phyloP scores from a whole-genome alignment of 306 rosid genomes.

The Quercus alba region DNA sequence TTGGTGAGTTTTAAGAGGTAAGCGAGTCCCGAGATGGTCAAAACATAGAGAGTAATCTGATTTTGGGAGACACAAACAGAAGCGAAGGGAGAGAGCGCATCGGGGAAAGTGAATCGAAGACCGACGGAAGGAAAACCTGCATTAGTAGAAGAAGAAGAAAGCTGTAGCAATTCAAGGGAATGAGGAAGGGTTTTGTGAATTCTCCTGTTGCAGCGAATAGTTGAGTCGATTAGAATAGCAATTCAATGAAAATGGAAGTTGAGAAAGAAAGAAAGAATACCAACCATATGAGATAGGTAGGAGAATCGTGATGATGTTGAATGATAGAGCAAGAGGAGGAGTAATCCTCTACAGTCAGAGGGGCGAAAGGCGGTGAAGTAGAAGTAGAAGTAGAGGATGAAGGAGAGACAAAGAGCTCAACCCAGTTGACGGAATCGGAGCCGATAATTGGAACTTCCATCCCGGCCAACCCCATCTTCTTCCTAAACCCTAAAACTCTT shows the following conservation, averaged over 20 bases:
- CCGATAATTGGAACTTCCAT: slow-evolving; percentile 75
- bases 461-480: slow-evolving; percentile 59
- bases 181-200: slow-evolving; percentile 64
- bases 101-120: slow-evolving; percentile 65
- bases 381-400: slow-evolving; percentile 22
- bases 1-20: slow-evolving; percentile 53
- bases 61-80: slow-evolving; percentile 45
- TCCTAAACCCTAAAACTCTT: slow-evolving; percentile 34
- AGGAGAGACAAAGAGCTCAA: slow-evolving; percentile 54
- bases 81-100: slow-evolving; percentile 61
- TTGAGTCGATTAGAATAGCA: not conserved
- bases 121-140: slow-evolving; percentile 57
- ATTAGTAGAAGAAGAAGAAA: slow-evolving; percentile 46
- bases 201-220: slow-evolving; percentile 45
- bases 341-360: slow-evolving; percentile 39
- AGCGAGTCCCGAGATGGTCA: slow-evolving; percentile 69
- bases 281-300: slow-evolving; percentile 63
- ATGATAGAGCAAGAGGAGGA: slow-evolving; percentile 66
- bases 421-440: slow-evolving; percentile 65
- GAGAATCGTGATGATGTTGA: slow-evolving; percentile 45
- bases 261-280: not conserved
- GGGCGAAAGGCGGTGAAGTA: slow-evolving; percentile 26
- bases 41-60: slow-evolving; percentile 70
- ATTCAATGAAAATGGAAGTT: not conserved
- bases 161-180: slow-evolving; percentile 64